These are phyloP conservation scores for Graphilbum fragrans DNA, from an alignment of 2,329 filamentous ascomycete genomes.

Conservation along the genomic window DNA sequence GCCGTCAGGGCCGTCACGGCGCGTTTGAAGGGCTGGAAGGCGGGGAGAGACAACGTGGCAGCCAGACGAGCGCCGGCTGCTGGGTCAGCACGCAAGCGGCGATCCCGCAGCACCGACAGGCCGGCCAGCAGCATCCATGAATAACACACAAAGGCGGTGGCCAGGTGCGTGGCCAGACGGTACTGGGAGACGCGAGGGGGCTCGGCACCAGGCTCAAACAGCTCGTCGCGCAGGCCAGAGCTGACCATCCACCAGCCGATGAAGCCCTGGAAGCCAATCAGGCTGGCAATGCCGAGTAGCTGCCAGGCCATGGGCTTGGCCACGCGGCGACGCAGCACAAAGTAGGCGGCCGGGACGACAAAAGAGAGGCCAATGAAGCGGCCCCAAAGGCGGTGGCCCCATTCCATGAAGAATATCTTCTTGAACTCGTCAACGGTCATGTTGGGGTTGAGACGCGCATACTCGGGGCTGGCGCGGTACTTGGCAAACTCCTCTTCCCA, in stretches of 20 bases:
- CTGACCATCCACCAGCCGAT: constrained; percentile 99
- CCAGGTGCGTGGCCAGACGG: constrained; percentile 77
- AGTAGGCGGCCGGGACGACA: constrained; percentile 77
- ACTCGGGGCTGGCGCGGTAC: constrained; percentile 88
- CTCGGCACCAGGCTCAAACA: constrained; percentile 82
- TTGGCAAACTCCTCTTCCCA: constrained; percentile 92
- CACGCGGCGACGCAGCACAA: constrained; percentile 69
- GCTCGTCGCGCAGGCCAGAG: constrained; percentile 86
- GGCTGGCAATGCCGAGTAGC: constrained; percentile 67
- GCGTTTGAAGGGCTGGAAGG: constrained; percentile 61
- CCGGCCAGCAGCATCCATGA: constrained; percentile 88
- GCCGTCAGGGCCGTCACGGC: constrained; percentile 57
- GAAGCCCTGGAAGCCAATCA: constrained; percentile 91
- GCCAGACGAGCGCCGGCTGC: constrained; percentile 48
- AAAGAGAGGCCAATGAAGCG: constrained; percentile 84
- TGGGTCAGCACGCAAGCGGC: constrained; percentile 57
- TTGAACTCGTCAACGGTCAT: constrained; percentile 95
- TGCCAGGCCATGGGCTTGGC: constrained; percentile 65
- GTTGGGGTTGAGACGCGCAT: constrained; percentile 77
- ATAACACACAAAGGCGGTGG: constrained; percentile 86
- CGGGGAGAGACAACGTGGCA: constrained; percentile 49
- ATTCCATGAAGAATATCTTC: constrained; percentile 99
- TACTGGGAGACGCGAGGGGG: constrained; percentile 94
- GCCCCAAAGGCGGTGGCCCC: constrained; percentile 91
- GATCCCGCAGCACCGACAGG: constrained; percentile 69